These are phyloP conservation scores for Termitomyces sp. DNA, from an alignment of 768 basidiomycete species.

Conservation along the genomic window DNA sequence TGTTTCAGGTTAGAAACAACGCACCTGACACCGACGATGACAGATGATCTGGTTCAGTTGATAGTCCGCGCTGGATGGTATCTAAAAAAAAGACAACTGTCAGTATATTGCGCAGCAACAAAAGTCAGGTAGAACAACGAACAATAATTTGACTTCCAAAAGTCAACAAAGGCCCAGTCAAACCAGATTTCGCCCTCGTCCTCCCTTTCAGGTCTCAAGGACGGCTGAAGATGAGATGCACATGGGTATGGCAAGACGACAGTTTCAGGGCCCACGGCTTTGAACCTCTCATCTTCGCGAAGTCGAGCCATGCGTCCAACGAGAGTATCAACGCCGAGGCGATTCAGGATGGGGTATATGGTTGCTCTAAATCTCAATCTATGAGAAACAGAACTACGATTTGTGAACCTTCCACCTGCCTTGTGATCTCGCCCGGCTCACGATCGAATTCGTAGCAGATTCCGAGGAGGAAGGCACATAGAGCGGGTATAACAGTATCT, in stretches of 20 bases:
- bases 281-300: conserved; percentile 92
- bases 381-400: not conserved
- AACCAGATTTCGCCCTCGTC: conserved; percentile 92
- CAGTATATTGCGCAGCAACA: not conserved
- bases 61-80: conserved; percentile 69
- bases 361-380: conserved; percentile 47
- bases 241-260: conserved; percentile 58
- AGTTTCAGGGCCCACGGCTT: conserved; percentile 79
- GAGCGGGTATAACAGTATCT: conserved; percentile 82
- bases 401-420: conserved; percentile 38
- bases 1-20: conserved; percentile 1
- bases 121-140: conserved; percentile 21
- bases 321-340: conserved; percentile 86
- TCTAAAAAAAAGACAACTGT: conserved; percentile 33
- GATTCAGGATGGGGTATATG: conserved; percentile 84
- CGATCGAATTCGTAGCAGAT: conserved; percentile 96
- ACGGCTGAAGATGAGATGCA: conserved; percentile 25
- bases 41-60: conserved; percentile 60
- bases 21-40: conserved; percentile 47
- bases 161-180: conserved; percentile 97
- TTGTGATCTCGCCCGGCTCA: conserved; percentile 92
- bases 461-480: conserved; percentile 89
- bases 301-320: conserved; percentile 81
- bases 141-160: conserved; percentile 99
- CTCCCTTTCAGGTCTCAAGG: conserved; percentile 30